Evolutionary conservation across 805 yeast genomes (phyloP), one percentile per base, ranked within the genome.

Genomic region (Sporopachydermia lactativora): DNA sequence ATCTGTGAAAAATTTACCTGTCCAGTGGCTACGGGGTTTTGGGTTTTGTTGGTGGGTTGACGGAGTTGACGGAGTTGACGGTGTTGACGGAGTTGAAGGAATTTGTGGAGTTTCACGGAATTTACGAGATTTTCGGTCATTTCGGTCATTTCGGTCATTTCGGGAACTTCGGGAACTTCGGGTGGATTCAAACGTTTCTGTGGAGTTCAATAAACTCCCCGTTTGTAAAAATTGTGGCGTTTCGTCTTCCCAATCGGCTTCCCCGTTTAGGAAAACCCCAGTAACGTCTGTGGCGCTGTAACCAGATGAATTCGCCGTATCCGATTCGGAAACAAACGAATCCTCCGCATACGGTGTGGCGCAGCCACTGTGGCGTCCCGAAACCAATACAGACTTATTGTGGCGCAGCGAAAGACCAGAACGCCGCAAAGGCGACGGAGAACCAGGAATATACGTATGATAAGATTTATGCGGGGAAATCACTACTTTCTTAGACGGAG

Each of bases 1-100:
- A 43, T 72, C 73, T 11, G 53, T 24, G 14, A 47, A 16, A 4
- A 45, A 18, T n/a, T 38, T 19, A 35, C 11, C 18, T 13, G 13
- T 17, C 24, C 15, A 15, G 8, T 5, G 39, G n/a, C n/a, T n/a
- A n/a, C n/a, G n/a, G 15, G 41, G 31, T 8, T 3, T 14, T 2
- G 5, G 5, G 14, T 15, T 17, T 37, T 15, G 16, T 5, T 11
- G 8, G n/a, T 13, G 3, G 5, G 15, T 38, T 15, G 6, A 13
- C 15, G 37, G 15, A 38, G 6, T 2, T 13, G 31, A 24, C n/a
- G n/a, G n/a, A n/a, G n/a, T n/a, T n/a, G n/a, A n/a, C n/a, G n/a
- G n/a, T n/a, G n/a, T n/a, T n/a, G n/a, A n/a, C n/a, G n/a, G n/a
- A n/a, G n/a, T n/a, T n/a, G n/a, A n/a, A n/a, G n/a, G n/a, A n/a